These are phyloP conservation scores for Rhynchospora tenuis DNA, from an alignment of 176 grass and related monocot genomes.

Conservation along the genomic window DNA sequence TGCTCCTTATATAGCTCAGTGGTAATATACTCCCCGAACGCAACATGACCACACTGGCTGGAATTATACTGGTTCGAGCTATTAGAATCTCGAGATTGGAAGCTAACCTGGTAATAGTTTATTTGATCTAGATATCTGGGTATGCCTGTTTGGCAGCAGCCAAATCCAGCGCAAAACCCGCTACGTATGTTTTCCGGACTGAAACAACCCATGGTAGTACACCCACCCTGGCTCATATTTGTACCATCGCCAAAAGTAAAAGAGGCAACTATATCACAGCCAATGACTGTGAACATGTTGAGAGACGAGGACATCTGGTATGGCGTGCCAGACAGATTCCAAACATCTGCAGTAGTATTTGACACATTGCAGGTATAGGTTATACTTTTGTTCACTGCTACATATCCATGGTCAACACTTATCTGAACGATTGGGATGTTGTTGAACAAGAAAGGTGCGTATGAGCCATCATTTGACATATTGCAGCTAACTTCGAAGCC, in stretches of 20 bases:
- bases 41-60: not conserved
- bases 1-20: not conserved
- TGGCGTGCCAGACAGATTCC: not conserved
- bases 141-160: slow-evolving; percentile 26
- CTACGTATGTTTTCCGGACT: not conserved
- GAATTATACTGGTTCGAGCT: not conserved
- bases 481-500: not conserved
- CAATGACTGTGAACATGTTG: not conserved
- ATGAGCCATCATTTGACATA: no score
- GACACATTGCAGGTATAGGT: not conserved
- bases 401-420: not conserved
- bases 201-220: not conserved
- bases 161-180: slow-evolving; percentile 16
- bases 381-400: not conserved
- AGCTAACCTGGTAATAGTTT: not conserved
- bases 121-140: not conserved
- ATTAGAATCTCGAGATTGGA: not conserved
- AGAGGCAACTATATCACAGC: slow-evolving; percentile 2
- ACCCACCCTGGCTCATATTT: not conserved
- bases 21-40: slow-evolving; percentile 18
- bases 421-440: not conserved
- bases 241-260: not conserved
- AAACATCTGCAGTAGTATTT: fast-evolving
- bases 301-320: no score
- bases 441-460: no score